Evolutionary conservation across 106 monocot species (phyloP).

Genomic region (Dioscorea alata): DNA sequence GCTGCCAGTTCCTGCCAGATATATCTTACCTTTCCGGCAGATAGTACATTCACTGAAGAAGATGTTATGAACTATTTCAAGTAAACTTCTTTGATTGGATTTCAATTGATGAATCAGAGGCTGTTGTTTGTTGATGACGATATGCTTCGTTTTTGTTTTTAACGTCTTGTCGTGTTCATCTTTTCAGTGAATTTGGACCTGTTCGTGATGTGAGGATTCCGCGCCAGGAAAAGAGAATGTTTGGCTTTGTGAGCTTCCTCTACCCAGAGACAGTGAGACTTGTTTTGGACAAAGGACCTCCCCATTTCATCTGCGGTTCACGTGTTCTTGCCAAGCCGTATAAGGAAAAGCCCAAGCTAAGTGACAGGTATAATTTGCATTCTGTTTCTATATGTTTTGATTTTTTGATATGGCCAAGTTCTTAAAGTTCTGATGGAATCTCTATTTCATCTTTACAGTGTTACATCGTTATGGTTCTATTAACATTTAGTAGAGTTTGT

Average conservation of each 20-base stretch:
- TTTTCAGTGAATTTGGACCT: conserved; percentile 59
- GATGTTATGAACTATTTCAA: conserved; percentile 76
- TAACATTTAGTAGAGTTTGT: no score
- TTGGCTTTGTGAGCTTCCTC: conserved; percentile 85
- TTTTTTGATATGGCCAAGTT: no score
- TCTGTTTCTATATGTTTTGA: no score
- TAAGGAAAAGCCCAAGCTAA: conserved; percentile 53
- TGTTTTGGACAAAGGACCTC: conserved; percentile 44
- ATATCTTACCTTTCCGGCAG: conserved; percentile 82
- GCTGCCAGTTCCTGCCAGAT: conserved; percentile 58
- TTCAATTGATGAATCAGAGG: no score
- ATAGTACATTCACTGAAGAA: conserved; percentile 72
- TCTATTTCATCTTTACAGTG: no score
- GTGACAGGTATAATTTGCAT: conserved; percentile 35
- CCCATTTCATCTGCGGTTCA: conserved; percentile 65
- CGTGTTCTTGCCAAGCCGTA: conserved; percentile 83
- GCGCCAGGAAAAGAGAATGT: conserved; percentile 71
- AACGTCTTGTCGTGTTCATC: not conserved
- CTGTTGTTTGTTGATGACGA: not conserved
- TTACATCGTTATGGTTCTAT: no score
- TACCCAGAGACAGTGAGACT: conserved; percentile 53
- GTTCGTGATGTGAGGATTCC: conserved; percentile 83
- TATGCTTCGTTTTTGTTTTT: not conserved
- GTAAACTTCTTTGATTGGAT: conserved; percentile 21
- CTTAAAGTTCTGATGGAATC: no score